Evolutionary conservation across 2,329 filamentous ascomycete genomes (phyloP).

Genomic region (Penicillium sp.): DNA sequence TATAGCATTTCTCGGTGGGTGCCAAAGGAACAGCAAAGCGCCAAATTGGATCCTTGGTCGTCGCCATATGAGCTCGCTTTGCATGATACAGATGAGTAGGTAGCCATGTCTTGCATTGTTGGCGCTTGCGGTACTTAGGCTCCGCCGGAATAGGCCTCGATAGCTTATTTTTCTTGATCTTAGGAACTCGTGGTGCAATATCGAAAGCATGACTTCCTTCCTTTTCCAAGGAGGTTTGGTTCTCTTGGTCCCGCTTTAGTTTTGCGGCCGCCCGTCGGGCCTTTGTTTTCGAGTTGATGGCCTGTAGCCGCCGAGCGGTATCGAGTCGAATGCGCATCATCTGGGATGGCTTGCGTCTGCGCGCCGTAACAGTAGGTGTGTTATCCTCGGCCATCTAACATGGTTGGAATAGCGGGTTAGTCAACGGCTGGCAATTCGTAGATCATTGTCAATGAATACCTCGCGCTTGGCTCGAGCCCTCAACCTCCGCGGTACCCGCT

Average conservation of each 20-base stretch:
- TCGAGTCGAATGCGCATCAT: slow-evolving; percentile 61
- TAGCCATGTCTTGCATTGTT: slow-evolving; percentile 86
- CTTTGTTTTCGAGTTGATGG: slow-evolving; percentile 53
- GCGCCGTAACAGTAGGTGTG: slow-evolving; percentile 71
- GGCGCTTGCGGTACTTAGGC: slow-evolving; percentile 77
- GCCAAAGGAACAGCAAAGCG: slow-evolving; percentile 81
- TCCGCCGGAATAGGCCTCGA: slow-evolving; percentile 62
- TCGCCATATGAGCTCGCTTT: slow-evolving; percentile 86
- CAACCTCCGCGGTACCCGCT: slow-evolving; percentile 77
- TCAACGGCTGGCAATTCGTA: background rate
- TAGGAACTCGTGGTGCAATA: slow-evolving; percentile 52
- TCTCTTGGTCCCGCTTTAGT: slow-evolving; percentile 36
- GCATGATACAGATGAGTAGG: slow-evolving; percentile 93
- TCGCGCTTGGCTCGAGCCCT: slow-evolving; percentile 65
- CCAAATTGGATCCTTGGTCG: slow-evolving; percentile 78
- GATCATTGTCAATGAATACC: slow-evolving; percentile 32
- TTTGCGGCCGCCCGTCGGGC: slow-evolving; percentile 46
- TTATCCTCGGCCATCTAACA: slow-evolving; percentile 81
- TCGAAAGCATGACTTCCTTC: slow-evolving; percentile 31
- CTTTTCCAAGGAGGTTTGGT: slow-evolving; percentile 21
- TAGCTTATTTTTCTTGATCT: slow-evolving; percentile 67
- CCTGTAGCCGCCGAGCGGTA: slow-evolving; percentile 68
- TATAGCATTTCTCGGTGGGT: slow-evolving; percentile 84
- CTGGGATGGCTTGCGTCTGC: slow-evolving; percentile 46
- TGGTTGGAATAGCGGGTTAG: background rate